Conservation (phyloP, 352 stramenopile genomes). For the Pythium utonaiense region DNA sequence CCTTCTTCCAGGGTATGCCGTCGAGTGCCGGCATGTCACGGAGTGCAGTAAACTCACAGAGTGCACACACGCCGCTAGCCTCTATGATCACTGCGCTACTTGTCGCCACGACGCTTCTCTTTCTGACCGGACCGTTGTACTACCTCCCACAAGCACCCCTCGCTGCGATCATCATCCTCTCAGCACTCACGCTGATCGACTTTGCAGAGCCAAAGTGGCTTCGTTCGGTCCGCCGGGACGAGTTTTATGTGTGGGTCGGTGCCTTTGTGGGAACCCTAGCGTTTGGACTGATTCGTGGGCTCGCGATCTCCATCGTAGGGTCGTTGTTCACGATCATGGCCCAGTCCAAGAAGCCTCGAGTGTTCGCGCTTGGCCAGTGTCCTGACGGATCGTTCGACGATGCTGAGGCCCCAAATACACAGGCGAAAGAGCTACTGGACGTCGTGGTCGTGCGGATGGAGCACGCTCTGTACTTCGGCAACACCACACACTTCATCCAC, state of each 20-base stretch:
- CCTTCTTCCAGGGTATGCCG: constrained; percentile 89
- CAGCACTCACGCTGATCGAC: constrained; percentile 84
- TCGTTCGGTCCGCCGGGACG: constrained; percentile 46
- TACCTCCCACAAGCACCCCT: constrained; percentile 87
- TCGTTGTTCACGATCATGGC: constrained; percentile 67
- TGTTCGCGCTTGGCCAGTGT: constrained; percentile 41
- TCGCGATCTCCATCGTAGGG: constrained; percentile 49
- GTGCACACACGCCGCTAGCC: constrained; percentile 82
- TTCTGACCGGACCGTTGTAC: constrained; percentile 85
- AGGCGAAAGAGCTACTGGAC: constrained; percentile 30
- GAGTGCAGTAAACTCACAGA: constrained; percentile 90
- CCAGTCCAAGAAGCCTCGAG: constrained; percentile 48
- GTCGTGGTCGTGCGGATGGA: constrained; percentile 59
- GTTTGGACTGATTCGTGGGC: constrained; percentile 42
- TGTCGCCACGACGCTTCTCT: constrained; percentile 87
- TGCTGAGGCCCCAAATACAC: constrained; percentile 20
- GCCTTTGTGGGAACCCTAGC: constrained; percentile 48
- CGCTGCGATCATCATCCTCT: constrained; percentile 88
- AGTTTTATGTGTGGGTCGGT: constrained; percentile 62
- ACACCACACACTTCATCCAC: constrained; percentile 58
- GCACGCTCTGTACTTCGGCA: constrained; percentile 71
- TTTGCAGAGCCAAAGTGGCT: constrained; percentile 86
- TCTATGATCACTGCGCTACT: constrained; percentile 87
- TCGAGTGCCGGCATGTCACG: constrained; percentile 87
- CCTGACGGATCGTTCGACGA: constrained; percentile 35